Conservation (phyloP, 1,284 basidiomycete genomes). For the Cryptococcus depauperatus region DNA sequence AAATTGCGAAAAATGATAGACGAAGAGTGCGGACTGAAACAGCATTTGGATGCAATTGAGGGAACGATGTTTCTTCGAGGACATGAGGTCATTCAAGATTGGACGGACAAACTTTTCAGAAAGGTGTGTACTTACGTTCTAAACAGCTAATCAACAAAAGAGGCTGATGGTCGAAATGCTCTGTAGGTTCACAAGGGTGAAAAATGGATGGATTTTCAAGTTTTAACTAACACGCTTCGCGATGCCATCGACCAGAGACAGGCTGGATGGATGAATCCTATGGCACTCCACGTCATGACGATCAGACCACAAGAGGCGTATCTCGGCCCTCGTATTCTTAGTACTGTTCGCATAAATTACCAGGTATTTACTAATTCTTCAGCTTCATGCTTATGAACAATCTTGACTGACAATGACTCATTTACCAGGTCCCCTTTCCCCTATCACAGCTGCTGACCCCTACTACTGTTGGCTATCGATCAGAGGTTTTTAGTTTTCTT, state of each 20-base stretch:
- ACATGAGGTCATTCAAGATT: slow-evolving; percentile 58
- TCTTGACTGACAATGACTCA: neutral
- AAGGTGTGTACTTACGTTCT: slow-evolving; percentile 50
- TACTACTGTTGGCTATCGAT: slow-evolving; percentile 54
- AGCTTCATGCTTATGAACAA: neutral
- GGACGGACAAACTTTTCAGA: slow-evolving; percentile 60
- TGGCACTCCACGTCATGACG: slow-evolving; percentile 64
- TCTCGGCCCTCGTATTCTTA: slow-evolving; percentile 4
- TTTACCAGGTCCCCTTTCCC: slow-evolving; percentile 60
- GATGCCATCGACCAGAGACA: slow-evolving; percentile 55
- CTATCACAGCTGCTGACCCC: slow-evolving; percentile 68
- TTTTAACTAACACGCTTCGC: slow-evolving; percentile 65
- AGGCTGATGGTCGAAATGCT: neutral
- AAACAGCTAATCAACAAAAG: neutral
- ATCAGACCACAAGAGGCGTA: slow-evolving; percentile 47
- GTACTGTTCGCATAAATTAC: slow-evolving; percentile 13
- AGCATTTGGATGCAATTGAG: slow-evolving; percentile 64
- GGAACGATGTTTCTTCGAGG: slow-evolving; percentile 66
- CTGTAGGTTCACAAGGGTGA: slow-evolving; percentile 61
- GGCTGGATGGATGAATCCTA: slow-evolving; percentile 57
- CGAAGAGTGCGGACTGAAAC: slow-evolving; percentile 61
- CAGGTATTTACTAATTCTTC: slow-evolving; percentile 9
- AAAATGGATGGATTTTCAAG: slow-evolving; percentile 73
- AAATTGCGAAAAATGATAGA: slow-evolving; percentile 55
- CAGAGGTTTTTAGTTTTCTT: slow-evolving; percentile 65